These are phyloP conservation scores for Tetrapisispora phaffii DNA, from an alignment of 805 yeast species.

Conservation along the genomic window DNA sequence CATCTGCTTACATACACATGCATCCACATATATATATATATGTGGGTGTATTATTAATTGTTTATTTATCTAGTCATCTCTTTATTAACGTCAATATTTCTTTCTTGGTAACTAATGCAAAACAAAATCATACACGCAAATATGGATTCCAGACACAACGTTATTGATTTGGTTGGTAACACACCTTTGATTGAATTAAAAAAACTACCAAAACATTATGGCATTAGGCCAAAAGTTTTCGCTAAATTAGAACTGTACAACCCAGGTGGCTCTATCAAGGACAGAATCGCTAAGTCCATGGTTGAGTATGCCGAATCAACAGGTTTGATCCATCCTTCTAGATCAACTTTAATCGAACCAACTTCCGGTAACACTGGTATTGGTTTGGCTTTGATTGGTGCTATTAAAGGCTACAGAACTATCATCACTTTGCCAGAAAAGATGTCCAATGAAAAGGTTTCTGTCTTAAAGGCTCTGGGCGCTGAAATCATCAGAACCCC, in stretches of 20 bases:
- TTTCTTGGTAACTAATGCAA: no score
- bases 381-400: slow-evolving; percentile 79
- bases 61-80: no score
- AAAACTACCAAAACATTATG: slow-evolving; percentile 65
- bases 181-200: slow-evolving; percentile 71
- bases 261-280: slow-evolving; percentile 86
- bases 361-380: slow-evolving; percentile 90
- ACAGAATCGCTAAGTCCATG: slow-evolving; percentile 81
- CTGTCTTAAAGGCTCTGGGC: slow-evolving; percentile 79
- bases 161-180: slow-evolving; percentile 72
- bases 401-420: slow-evolving; percentile 77
- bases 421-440: slow-evolving; percentile 84
- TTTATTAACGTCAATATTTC: no score
- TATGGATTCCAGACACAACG: slow-evolving; percentile 31
- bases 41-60: background rate
- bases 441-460: slow-evolving; percentile 85
- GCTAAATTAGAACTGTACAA: slow-evolving; percentile 78
- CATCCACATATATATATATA: no score
- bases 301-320: slow-evolving; percentile 71
- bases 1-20: background rate
- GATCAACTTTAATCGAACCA: slow-evolving; percentile 72
- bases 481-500: slow-evolving; percentile 89
- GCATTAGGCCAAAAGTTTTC: slow-evolving; percentile 59
- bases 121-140: background rate
- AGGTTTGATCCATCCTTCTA: slow-evolving; percentile 74